These are phyloP conservation scores for Panaeolus cyanescens DNA, from an alignment of 768 basidiomycete species.

Conservation along the genomic window DNA sequence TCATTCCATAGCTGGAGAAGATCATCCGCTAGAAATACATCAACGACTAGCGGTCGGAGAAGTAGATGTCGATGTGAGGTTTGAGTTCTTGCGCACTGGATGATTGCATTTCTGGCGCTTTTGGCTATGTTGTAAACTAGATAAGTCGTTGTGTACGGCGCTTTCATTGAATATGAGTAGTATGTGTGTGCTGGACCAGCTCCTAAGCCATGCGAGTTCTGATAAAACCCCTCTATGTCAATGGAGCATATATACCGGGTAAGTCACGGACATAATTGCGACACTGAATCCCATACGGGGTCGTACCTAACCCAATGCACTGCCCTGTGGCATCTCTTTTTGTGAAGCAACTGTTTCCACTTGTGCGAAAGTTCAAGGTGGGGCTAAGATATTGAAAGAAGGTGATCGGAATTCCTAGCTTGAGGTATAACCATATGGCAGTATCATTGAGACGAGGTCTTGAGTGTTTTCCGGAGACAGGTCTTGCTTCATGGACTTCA, in stretches of 20 bases:
- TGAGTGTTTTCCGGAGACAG: background rate
- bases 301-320: background rate
- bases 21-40: background rate
- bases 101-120: background rate
- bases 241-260: too few species aligned
- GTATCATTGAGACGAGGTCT: background rate
- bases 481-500: background rate
- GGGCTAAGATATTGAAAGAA: background rate
- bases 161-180: background rate
- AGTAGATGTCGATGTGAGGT: background rate
- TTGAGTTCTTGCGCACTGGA: background rate
- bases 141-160: background rate
- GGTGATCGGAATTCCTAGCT: background rate
- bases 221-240: too few species aligned
- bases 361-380: background rate
- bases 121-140: background rate
- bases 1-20: background rate
- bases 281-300: too few species aligned
- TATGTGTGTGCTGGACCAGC: background rate
- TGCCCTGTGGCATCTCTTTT: background rate
- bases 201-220: background rate
- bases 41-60: background rate
- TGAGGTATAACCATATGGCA: background rate
- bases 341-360: background rate
- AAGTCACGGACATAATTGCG: too few species aligned